Evolutionary conservation across 306 rosid genomes (phyloP), one percentile per base, ranked within the genome.

Genomic region (Cicer yamashitae): DNA sequence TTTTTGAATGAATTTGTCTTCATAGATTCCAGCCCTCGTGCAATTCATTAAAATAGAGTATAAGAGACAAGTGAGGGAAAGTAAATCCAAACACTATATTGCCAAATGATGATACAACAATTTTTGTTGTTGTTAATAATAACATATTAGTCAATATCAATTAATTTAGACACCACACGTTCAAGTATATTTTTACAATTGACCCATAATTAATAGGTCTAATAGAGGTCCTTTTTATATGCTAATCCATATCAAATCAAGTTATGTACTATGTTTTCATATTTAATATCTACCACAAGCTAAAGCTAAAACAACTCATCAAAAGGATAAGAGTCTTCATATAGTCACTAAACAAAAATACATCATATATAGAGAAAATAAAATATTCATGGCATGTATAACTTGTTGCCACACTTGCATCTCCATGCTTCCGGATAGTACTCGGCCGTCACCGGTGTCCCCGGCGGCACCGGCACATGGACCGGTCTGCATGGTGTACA

Each of bases 381-480:
- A 39, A 15, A 38, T 10, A 2, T 54, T 94, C 91, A 94, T 52
- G 99, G 99, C 92, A 92, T 90, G 89, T 84, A 94, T 65, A 89
- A 72, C 85, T 74, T 94, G 71, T 92, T 89, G 83, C 97, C 93
- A 84, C 99, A 94, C 82, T 94, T 90, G 92, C 99, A 94, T 75
- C 96, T 86, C 99, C 99, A 94, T n/a, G 96, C 97, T 82, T 92
- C 96, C 0, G 97, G 97, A 79, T 92, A 94, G 76, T 94, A 92
- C 82, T 94, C 99, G 0, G 97, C 83, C 0, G 91, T 89, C 73
- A 92, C 96, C 41, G 97, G 98, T 1, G 86, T 90, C 13, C 97
- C 97, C 0, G 99, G 99, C 0, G 96, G 96, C 87, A 94, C 96
- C 0, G 96, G 83, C 70, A 94, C 97, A 7, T 89, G 99, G 10